A percentile compares a stretch with the other conserved stretches of the same genome.
Evolutionary conservation across 2,329 filamentous ascomycete genomes (phyloP).

Genomic region (Penicillium sclerotigenum): DNA sequence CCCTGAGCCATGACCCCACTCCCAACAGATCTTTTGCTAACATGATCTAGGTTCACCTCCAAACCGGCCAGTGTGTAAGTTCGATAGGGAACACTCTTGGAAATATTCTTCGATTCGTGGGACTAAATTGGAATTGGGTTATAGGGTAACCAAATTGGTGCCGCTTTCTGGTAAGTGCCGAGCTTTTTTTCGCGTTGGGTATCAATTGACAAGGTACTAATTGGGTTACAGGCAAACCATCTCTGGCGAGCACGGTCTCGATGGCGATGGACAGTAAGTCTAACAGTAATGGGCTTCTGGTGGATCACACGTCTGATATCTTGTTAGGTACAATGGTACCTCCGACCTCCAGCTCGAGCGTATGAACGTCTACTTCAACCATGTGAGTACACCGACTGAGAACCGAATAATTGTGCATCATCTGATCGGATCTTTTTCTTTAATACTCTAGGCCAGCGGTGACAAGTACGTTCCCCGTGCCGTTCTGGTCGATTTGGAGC

Average conservation of each 20-base stretch:
- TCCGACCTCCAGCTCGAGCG: conserved; percentile 99
- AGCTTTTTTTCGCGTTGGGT: conserved; percentile 3
- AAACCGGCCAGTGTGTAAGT: conserved; percentile 99
- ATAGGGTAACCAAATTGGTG: conserved; percentile 99
- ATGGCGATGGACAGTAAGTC: conserved; percentile 57
- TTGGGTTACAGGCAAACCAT: conserved; percentile 65
- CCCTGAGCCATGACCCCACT: conserved; percentile 37
- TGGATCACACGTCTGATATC: conserved; percentile 24
- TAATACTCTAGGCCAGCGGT: conserved; percentile 66
- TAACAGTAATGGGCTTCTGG: neutral
- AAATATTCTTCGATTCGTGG: conserved; percentile 9
- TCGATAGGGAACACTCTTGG: conserved; percentile 10
- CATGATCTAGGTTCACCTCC: conserved; percentile 84
- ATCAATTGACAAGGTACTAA: conserved; percentile 40
- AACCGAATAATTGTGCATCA: neutral
- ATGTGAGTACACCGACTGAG: conserved; percentile 52
- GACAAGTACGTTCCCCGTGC: conserved; percentile 99
- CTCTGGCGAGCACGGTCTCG: conserved; percentile 90
- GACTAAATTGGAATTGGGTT: conserved; percentile 30
- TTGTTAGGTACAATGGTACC: conserved; percentile 83
- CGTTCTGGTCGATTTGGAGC: conserved; percentile 98
- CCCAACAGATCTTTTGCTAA: conserved; percentile 30
- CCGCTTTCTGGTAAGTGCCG: conserved; percentile 85
- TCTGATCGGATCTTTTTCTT: conserved; percentile 5
- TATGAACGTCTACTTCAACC: conserved; percentile 99